Conservation (phyloP, 202 grass and related monocot genomes). For the Brachypodium distachyon region DNA sequence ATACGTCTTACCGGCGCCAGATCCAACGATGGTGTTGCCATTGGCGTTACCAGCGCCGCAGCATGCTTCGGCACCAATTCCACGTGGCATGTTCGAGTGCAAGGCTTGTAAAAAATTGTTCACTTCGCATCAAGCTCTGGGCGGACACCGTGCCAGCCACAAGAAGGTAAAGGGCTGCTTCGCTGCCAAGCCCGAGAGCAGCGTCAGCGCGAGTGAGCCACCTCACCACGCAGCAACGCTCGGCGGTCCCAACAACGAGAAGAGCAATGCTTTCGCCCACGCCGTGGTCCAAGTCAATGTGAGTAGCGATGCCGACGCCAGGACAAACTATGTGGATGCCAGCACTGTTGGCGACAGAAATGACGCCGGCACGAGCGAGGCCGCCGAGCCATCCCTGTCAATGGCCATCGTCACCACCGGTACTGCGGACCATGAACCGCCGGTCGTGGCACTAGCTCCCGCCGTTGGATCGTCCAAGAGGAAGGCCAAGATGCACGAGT, state of each 20-base stretch:
- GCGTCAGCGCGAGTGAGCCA: not conserved
- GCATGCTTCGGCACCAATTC: not conserved
- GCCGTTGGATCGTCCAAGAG: constrained; percentile 37
- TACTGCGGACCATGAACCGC: not conserved
- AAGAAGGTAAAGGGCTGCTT: constrained; percentile 92
- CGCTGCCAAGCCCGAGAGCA: constrained; percentile 23
- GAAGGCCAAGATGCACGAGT: constrained; percentile 78
- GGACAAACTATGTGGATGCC: not conserved
- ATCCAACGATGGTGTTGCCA: not conserved
- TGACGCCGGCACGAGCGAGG: not conserved
- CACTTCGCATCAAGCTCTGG: constrained; percentile 80
- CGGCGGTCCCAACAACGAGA: not conserved
- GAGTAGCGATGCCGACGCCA: not conserved
- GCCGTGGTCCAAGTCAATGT: not conserved
- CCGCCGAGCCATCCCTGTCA: not conserved
- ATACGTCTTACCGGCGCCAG: not conserved
- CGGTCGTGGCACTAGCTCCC: not conserved
- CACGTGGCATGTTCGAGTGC: constrained; percentile 62
- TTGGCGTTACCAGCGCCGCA: not conserved
- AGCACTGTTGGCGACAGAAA: not conserved
- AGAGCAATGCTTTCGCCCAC: not conserved
- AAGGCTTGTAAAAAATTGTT: constrained; percentile 92
- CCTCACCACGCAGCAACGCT: not conserved
- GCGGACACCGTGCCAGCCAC: constrained; percentile 81
- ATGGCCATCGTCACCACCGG: constrained; percentile 1